Evolutionary conservation across 2,329 filamentous ascomycete species (phyloP).

Genomic region (Aspergillus nomiae): DNA sequence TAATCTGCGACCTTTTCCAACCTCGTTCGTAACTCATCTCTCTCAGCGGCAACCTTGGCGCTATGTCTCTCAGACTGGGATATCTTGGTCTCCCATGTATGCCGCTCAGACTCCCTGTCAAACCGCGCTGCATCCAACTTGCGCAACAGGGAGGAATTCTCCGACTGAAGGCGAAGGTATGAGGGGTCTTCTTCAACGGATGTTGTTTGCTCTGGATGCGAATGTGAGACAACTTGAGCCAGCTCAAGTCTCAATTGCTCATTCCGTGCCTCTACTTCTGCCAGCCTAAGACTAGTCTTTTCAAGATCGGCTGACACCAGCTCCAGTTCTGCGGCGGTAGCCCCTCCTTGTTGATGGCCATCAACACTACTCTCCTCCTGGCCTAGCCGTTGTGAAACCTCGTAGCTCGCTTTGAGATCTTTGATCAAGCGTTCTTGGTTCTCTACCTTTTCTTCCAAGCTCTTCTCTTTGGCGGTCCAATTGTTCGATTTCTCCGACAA

Average conservation of each 20-base stretch:
- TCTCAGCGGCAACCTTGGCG: constrained; percentile 73
- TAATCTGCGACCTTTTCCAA: constrained; percentile 91
- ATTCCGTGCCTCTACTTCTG: constrained; percentile 90
- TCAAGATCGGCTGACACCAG: constrained; percentile 92
- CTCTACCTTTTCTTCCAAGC: constrained; percentile 88
- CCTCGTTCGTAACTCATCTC: constrained; percentile 76
- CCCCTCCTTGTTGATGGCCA: constrained; percentile 64
- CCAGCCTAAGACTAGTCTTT: constrained; percentile 79
- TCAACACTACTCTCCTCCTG: constrained; percentile 68
- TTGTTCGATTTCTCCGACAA: constrained; percentile 93
- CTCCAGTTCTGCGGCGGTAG: constrained; percentile 87
- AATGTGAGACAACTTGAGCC: constrained; percentile 79
- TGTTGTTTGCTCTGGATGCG: constrained; percentile 59
- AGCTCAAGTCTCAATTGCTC: constrained; percentile 89
- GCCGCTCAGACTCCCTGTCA: constrained; percentile 79
- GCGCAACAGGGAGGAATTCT: constrained; percentile 88
- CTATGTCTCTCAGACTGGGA: constrained; percentile 80
- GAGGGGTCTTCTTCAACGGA: constrained; percentile 84
- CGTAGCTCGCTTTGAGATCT: constrained; percentile 95
- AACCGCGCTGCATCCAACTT: constrained; percentile 82
- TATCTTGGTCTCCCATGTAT: constrained; percentile 72
- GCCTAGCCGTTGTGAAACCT: constrained; percentile 88
- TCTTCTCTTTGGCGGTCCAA: constrained; percentile 91
- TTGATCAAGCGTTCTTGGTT: constrained; percentile 89
- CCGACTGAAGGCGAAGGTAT: constrained; percentile 84